A percentile compares a stretch with the other conserved stretches of the same genome.
Evolutionary conservation across 148 eudicot species (phyloP).

Genomic region (Vaccinium darrowii): DNA sequence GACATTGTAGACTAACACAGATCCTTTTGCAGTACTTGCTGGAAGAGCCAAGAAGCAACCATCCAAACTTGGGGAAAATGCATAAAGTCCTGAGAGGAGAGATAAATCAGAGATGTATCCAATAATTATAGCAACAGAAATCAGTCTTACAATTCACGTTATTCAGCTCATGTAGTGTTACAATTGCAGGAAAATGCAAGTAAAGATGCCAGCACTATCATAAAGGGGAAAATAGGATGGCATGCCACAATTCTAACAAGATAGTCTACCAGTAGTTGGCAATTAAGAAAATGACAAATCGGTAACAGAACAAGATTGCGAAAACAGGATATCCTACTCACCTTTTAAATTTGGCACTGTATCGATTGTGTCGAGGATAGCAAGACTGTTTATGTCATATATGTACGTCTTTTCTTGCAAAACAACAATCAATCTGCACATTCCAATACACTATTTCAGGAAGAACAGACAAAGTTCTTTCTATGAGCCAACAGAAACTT

Average conservation of each 20-base stretch:
- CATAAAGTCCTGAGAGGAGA: constrained; percentile 66
- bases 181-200: neutral
- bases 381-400: constrained; percentile 67
- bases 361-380: constrained; percentile 70
- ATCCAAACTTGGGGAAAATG: constrained; percentile 75
- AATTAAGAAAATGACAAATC: neutral
- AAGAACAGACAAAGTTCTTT: neutral
- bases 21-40: constrained; percentile 74
- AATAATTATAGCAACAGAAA: constrained; percentile 1
- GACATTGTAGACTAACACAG: constrained; percentile 76
- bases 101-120: neutral
- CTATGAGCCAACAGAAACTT: neutral
- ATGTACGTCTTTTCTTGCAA: constrained; percentile 75
- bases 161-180: neutral
- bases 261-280: neutral
- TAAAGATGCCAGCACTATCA: neutral
- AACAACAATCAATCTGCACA: constrained; percentile 77
- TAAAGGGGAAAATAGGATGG: neutral
- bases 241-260: neutral
- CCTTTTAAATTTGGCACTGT: constrained; percentile 88
- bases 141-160: neutral
- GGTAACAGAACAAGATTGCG: neutral
- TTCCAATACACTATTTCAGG: neutral
- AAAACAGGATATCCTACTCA: constrained; percentile 21
- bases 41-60: constrained; percentile 94